Base-by-base conservation (phyloP, 768 basidiomycete species). In the Nidula microcarpa region DNA sequence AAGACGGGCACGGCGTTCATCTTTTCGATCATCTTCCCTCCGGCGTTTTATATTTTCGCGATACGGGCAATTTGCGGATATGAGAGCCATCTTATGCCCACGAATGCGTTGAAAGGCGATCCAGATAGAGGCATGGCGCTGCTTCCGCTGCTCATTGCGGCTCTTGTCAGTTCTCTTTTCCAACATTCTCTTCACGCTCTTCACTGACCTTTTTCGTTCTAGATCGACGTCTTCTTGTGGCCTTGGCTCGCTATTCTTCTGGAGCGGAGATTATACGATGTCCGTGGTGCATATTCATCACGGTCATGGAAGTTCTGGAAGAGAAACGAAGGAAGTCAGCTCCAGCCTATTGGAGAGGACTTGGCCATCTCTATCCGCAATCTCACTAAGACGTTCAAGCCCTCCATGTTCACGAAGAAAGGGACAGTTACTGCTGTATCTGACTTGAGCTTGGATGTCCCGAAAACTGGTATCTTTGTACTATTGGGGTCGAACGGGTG, bases 151-250 rank as follows among this genome's bases (percentile, higher is more conserved):
- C 63, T 91, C 47, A 77, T 91, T 32, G 84, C 78, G 16, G 85
- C 81, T 2, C 67, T 87, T 18, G 89, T 89, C 65, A 62, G 81
- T 65, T 41, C 44, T 35, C 55, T 47, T 14, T n/a, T n/a, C n/a
- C n/a, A n/a, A n/a, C n/a, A n/a, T n/a, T n/a, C n/a, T n/a, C n/a
- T n/a, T n/a, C n/a, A 6, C 47, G 33, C 45, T 17, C 43, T 45
- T 5, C 17, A 47, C 33, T 35, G 41, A 49, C 8, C 45, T 30
- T 35, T 52, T 7, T 43, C 14, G 41, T n/a, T 51, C 4, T 43
- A 90, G 89, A 76, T 91, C 53, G 74, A 84, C 60, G 70, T 89
- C 30, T 85, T 91, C 68, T 65, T 92, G 4, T 91, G 86, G 83
- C 90, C 90, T 0, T 83, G 73, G 50, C 60, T 91, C 5, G 86